Evolutionary conservation across 2,329 filamentous ascomycete genomes (phyloP), one percentile per base, ranked within the genome.

Genomic region (Penicillium sp.): DNA sequence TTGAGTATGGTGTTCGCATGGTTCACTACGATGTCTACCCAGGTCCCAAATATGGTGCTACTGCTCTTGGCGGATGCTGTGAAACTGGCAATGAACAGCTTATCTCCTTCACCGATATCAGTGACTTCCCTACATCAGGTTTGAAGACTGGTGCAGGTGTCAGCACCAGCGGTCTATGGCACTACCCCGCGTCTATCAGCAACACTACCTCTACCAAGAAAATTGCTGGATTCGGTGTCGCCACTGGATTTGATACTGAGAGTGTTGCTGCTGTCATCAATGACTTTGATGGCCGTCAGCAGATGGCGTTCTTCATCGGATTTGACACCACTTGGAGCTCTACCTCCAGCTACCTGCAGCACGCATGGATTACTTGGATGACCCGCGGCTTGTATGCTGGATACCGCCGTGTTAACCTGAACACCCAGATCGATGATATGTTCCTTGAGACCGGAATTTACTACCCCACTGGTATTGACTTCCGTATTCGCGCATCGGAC

Each of bases 371-470:
- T 56, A 79, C 79, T 61, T 86, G 83, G 83, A 66, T 84, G 32
- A 85, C 84, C 5, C 77, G 82, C 57, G 83, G 84, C 35, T 67
- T 85, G 8, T 64, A 82, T 57, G 73, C 80, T 9, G 82, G 82
- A n/a, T 79, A 81, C 64, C 78, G 81, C 49, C 77, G 82, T 57
- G 74, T 80, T 35, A 78, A 83, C 57, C 68, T 84, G 34, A 80
- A 73, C 69, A 79, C 81, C 11, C 82, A 85, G 62, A 79, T 86
- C 30, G 84, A 87, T 61, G 84, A 87, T 60, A 82, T 87, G 74
- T 82, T 85, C 61, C 72, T 87, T 18, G 72, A 75, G 48, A 77
- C 79, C 3, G 76, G 76, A 10, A 73, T 82, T 34, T 83, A 82
- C 64, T 61, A 68, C 16, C 81, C 82, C 1, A 59, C 61, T n/a